These are phyloP conservation scores for Mortierella claussenii DNA, from an alignment of 192 early-diverging fungal genomes.

Conservation along the genomic window DNA sequence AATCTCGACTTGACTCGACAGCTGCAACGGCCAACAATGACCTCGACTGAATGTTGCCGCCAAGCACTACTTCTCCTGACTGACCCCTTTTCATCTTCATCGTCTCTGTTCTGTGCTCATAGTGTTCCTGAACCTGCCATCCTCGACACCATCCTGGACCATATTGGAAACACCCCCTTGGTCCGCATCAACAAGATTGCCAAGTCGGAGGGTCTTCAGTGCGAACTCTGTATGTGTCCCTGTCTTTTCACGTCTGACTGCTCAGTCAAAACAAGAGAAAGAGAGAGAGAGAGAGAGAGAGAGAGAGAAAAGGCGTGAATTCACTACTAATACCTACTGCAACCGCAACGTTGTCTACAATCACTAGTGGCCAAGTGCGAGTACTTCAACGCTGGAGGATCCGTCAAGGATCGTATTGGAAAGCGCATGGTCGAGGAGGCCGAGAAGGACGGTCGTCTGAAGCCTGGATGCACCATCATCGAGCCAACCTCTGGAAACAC, in stretches of 20 bases:
- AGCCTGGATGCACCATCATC: slow-evolving; percentile 94
- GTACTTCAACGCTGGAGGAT: slow-evolving; percentile 98
- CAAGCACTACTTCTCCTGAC: too few species aligned
- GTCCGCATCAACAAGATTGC: slow-evolving; percentile 92
- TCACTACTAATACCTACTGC: too few species aligned
- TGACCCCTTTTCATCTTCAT: background rate
- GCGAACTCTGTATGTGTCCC: slow-evolving; percentile 81
- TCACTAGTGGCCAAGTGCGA: slow-evolving; percentile 99
- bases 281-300: too few species aligned
- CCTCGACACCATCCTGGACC: slow-evolving; percentile 89
- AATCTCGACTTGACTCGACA: background rate
- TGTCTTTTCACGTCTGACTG: slow-evolving; percentile 25
- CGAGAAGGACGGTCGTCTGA: slow-evolving; percentile 90
- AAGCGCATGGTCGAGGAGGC: slow-evolving; percentile 96
- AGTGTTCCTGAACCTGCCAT: slow-evolving; percentile 80
- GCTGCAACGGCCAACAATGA: background rate
- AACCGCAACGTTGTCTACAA: too few species aligned
- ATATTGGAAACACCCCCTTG: slow-evolving; percentile 96
- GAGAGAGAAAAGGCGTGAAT: too few species aligned
- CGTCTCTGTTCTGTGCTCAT: background rate
- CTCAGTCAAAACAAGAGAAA: too few species aligned
- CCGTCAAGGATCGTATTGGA: slow-evolving; percentile 99
- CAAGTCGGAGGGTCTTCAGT: slow-evolving; percentile 89
- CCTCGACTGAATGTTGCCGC: too few species aligned
- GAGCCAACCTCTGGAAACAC: slow-evolving; percentile 99